Conservation (phyloP, 495 filamentous ascomycete genomes). For the Extremus antarcticus region DNA sequence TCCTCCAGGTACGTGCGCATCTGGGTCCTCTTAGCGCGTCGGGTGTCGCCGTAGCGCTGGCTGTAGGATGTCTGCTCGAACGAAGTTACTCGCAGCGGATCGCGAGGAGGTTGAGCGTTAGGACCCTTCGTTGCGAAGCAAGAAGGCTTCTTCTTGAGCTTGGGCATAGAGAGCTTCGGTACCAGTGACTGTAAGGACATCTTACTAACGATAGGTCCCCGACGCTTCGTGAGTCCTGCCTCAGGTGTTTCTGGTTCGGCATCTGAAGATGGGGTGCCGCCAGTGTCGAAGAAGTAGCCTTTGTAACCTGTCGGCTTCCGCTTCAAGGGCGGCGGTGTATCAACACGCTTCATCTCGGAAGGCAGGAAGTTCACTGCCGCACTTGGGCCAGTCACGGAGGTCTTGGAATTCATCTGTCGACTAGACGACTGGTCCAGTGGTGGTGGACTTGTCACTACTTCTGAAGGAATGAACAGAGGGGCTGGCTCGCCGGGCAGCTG, state of each 20-base stretch:
- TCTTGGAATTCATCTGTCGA: not conserved
- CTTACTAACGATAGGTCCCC: not conserved
- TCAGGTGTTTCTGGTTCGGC: not conserved
- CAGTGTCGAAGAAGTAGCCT: slow-evolving; percentile 3
- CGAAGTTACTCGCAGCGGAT: slow-evolving; percentile 6
- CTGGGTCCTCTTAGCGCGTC: slow-evolving; percentile 7
- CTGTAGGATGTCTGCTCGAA: slow-evolving; percentile 18
- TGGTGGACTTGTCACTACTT: not conserved
- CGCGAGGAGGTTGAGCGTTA: not conserved
- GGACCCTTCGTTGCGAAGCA: too few species aligned
- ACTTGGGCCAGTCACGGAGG: not conserved
- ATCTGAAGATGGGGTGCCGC: not conserved
- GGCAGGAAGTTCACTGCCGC: not conserved
- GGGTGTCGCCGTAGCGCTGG: slow-evolving; percentile 15
- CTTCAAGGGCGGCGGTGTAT: not conserved
- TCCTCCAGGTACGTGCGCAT: slow-evolving; percentile 4
- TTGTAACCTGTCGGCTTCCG: not conserved
- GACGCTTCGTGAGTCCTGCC: not conserved
- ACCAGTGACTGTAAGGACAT: not conserved
- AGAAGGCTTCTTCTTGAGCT: slow-evolving; percentile 7
- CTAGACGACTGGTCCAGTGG: not conserved
- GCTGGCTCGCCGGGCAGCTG: not conserved
- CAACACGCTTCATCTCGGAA: slow-evolving; percentile 3
- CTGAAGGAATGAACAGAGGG: not conserved
- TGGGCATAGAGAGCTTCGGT: not conserved